Evolutionary conservation across 148 eudicot species (phyloP).

Genomic region (Rhododendron ovatum): DNA sequence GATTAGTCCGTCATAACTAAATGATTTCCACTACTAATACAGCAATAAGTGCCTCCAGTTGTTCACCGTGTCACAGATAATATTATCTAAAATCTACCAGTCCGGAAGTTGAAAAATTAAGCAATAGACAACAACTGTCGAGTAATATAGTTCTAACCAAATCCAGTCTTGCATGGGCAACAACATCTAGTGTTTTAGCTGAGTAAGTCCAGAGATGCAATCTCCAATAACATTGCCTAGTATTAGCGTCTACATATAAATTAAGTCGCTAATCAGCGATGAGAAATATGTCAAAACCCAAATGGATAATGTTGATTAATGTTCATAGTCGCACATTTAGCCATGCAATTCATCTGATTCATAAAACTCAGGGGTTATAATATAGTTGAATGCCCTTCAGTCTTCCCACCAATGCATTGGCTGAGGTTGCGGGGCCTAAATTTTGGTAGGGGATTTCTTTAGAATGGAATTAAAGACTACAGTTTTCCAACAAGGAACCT

Average conservation of each 20-base stretch:
- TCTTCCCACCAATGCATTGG: background rate
- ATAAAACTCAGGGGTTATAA: background rate
- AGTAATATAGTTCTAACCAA: background rate
- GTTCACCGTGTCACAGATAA: background rate
- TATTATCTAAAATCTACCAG: background rate
- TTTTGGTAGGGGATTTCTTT: background rate
- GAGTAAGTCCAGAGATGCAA: background rate
- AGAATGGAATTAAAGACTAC: background rate
- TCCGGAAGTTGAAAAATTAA: background rate
- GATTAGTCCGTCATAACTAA: background rate
- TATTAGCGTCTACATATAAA: background rate
- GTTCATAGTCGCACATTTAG: background rate
- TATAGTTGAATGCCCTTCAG: background rate
- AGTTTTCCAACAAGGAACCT: background rate
- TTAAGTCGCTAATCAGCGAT: background rate
- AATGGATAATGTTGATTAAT: background rate
- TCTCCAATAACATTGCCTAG: background rate
- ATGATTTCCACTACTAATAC: background rate
- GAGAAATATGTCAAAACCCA: background rate
- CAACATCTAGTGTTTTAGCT: background rate
- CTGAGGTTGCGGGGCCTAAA: background rate
- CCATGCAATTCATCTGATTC: background rate
- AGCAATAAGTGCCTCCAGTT: background rate
- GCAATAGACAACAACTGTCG: background rate
- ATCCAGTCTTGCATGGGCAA: background rate